A percentile compares a stretch with the other conserved stretches of the same genome.
Conservation (phyloP, 768 basidiomycete species). For the Tubosaeta sp. region DNA sequence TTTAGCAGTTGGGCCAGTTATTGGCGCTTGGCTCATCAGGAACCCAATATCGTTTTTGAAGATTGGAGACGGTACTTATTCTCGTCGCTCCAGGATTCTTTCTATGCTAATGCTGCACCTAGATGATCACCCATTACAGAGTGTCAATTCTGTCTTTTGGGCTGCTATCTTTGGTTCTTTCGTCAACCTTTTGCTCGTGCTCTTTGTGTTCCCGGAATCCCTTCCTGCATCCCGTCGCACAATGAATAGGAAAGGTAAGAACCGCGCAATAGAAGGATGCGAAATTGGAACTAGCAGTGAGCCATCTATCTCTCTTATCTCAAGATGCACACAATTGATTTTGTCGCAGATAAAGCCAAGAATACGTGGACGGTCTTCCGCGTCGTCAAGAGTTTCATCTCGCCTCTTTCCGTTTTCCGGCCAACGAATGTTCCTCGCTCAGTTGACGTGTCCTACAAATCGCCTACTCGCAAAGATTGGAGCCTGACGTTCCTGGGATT, state of each 20-base stretch:
- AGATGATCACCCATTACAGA: constrained; percentile 33
- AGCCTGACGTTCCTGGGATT: constrained; percentile 67
- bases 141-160: constrained; percentile 52
- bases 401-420: constrained; percentile 66
- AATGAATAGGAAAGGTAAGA: constrained; percentile 29
- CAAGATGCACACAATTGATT: not conserved
- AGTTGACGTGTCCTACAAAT: constrained; percentile 60
- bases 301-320: constrained; percentile 3
- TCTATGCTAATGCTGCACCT: constrained; percentile 7
- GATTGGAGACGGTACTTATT: constrained; percentile 21
- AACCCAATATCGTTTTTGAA: constrained; percentile 35
- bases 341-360: not conserved
- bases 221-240: constrained; percentile 30
- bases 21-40: constrained; percentile 51
- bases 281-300: constrained; percentile 9
- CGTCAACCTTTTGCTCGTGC: constrained; percentile 54
- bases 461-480: constrained; percentile 57
- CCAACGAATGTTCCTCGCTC: constrained; percentile 47
- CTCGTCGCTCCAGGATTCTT: not conserved
- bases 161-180: constrained; percentile 41
- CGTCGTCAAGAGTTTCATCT: constrained; percentile 45
- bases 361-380: constrained; percentile 11
- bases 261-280: constrained; percentile 18
- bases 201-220: constrained; percentile 60
- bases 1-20: constrained; percentile 72